These are phyloP conservation scores for Elaeis guineensis DNA, from an alignment of 176 grass and related monocot genomes.

Conservation along the genomic window DNA sequence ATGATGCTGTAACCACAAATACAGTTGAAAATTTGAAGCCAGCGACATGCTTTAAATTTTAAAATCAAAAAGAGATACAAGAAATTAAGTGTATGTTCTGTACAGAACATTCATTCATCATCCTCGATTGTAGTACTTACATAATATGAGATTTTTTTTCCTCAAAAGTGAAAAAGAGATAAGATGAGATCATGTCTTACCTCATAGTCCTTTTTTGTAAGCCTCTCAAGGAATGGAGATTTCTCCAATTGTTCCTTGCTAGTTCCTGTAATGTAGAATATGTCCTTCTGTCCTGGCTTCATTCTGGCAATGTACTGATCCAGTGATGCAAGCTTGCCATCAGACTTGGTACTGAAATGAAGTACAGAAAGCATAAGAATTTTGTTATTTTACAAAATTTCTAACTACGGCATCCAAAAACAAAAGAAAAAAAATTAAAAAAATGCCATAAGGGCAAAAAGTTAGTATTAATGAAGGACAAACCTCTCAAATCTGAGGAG, in stretches of 20 bases:
- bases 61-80: too few relatives aligned
- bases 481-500: constrained; percentile 94
- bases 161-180: too few relatives aligned
- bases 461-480: neutral
- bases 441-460: neutral
- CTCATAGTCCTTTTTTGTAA: constrained; percentile 96
- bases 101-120: too few relatives aligned
- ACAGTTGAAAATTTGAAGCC: too few relatives aligned
- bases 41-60: too few relatives aligned
- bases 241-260: constrained; percentile 95
- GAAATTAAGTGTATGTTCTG: too few relatives aligned
- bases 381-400: too few relatives aligned
- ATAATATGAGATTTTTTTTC: too few relatives aligned
- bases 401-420: too few relatives aligned
- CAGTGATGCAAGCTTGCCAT: constrained; percentile 93
- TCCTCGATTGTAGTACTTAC: too few relatives aligned
- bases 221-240: constrained; percentile 95
- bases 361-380: neutral
- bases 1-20: too few relatives aligned
- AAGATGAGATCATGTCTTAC: constrained; percentile 19
- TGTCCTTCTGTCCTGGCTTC: constrained; percentile 90
- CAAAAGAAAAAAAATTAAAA: too few relatives aligned
- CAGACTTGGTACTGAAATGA: constrained; percentile 74
- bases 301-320: constrained; percentile 98
- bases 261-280: constrained; percentile 93